Percentiles rank a stretch among this genome's conserved stretches.
Conservation (phyloP, 73 alveolate genomes). For the Paraurostyla sp. region DNA sequence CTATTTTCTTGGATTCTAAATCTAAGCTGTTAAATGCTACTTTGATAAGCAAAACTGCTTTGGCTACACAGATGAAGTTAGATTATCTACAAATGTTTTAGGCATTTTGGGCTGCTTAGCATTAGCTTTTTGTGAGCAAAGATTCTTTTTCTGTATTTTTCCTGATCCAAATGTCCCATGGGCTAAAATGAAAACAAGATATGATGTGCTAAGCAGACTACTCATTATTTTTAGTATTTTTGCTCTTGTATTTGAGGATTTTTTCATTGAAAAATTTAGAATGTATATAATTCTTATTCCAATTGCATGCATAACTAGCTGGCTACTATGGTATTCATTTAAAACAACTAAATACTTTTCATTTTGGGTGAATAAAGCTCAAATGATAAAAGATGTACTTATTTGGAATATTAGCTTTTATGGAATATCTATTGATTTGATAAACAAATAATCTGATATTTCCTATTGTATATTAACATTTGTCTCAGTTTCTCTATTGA, state of each 20-base stretch:
- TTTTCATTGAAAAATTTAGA: neutral
- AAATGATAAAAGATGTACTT: neutral
- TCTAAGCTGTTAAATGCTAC: constrained; percentile 19
- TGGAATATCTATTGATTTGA: neutral
- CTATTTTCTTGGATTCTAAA: neutral
- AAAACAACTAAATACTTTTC: neutral
- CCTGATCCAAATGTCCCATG: constrained; percentile 13
- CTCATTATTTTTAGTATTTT: neutral
- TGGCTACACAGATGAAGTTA: neutral
- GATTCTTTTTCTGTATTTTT: neutral
- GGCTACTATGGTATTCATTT: neutral
- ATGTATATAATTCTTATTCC: neutral
- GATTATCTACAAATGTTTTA: neutral
- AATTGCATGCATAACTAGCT: neutral
- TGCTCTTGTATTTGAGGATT: neutral
- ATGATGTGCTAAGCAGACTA: neutral
- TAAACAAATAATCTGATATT: neutral
- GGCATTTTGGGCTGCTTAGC: neutral
- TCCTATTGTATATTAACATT: neutral
- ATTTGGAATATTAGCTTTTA: neutral
- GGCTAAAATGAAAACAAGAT: constrained; percentile 9
- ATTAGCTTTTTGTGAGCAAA: neutral
- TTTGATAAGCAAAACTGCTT: neutral
- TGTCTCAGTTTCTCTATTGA: neutral
- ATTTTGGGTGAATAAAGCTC: constrained; percentile 2